A percentile compares a stretch with the other conserved stretches of the same genome.
Evolutionary conservation across 2,329 filamentous ascomycete genomes (phyloP).

Genomic region (Lecanicillium sp.): DNA sequence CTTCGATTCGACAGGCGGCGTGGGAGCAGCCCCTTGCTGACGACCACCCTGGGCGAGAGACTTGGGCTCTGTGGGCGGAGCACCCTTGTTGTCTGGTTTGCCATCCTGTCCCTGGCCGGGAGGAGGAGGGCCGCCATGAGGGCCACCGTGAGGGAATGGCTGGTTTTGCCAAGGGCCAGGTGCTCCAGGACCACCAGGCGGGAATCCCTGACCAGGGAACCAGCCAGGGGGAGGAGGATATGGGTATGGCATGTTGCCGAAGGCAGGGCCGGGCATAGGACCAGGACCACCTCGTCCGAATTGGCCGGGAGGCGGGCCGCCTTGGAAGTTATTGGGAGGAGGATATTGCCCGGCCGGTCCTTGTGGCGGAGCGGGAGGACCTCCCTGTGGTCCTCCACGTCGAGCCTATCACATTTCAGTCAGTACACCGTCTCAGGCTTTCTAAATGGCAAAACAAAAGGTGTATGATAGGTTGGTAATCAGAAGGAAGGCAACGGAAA

Average conservation of each 20-base stretch:
- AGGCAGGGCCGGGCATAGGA: conserved; percentile 52
- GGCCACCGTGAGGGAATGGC: conserved; percentile 56
- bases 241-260: conserved; percentile 56
- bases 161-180: conserved; percentile 46
- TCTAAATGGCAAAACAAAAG: conserved; percentile 10
- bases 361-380: conserved; percentile 17
- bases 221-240: conserved; percentile 73
- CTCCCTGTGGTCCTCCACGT: conserved; percentile 20
- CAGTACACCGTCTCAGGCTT: neutral
- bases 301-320: conserved; percentile 42
- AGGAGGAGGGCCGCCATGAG: conserved; percentile 45
- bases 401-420: conserved; percentile 26
- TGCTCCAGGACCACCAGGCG: conserved; percentile 36
- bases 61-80: conserved; percentile 46
- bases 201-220: conserved; percentile 74
- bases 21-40: conserved; percentile 44
- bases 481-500: conserved; percentile 99
- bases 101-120: conserved; percentile 24
- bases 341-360: conserved; percentile 30
- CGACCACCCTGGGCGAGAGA: conserved; percentile 36
- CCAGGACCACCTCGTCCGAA: conserved; percentile 50
- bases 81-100: conserved; percentile 29
- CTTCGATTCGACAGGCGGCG: conserved; percentile 62
- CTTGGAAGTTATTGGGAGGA: conserved; percentile 39
- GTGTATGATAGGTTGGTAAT: conserved; percentile 32